These are phyloP conservation scores for Ogataea glucozyma DNA, from an alignment of 805 yeast species.

Conservation along the genomic window DNA sequence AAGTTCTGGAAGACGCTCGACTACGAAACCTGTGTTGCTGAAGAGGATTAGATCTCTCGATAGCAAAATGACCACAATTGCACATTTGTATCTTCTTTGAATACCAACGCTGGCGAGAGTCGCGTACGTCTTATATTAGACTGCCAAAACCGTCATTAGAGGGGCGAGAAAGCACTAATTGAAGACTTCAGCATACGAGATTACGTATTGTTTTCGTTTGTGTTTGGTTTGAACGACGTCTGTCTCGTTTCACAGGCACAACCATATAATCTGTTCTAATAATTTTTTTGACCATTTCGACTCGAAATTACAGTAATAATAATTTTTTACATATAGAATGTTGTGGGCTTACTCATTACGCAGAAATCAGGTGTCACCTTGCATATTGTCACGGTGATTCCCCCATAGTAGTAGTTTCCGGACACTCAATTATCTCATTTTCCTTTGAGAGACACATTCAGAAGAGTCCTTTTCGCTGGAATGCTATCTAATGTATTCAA, in stretches of 20 bases:
- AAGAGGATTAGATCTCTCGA: slow-evolving; percentile 18
- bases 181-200: background rate
- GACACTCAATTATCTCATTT: too few relatives aligned
- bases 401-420: too few relatives aligned
- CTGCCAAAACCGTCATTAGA: background rate
- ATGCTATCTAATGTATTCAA: too few relatives aligned
- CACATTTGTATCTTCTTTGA: background rate
- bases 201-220: slow-evolving; percentile 2
- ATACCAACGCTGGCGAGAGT: slow-evolving; percentile 1
- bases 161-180: background rate
- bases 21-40: slow-evolving; percentile 55
- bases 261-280: background rate
- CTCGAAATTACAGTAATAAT: too few relatives aligned
- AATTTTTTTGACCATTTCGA: background rate
- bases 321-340: too few relatives aligned
- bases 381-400: too few relatives aligned
- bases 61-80: background rate
- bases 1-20: slow-evolving; percentile 62
- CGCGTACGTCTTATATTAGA: too few relatives aligned
- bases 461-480: too few relatives aligned
- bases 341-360: too few relatives aligned
- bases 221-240: background rate
- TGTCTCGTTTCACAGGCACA: background rate
- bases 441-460: too few relatives aligned
- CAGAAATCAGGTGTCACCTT: too few relatives aligned